Percentiles rank a stretch among this genome's conserved stretches.
phyloP scores from a whole-genome alignment of 1,139 yeast species.

The Groenewaldozyma auringiensis region DNA sequence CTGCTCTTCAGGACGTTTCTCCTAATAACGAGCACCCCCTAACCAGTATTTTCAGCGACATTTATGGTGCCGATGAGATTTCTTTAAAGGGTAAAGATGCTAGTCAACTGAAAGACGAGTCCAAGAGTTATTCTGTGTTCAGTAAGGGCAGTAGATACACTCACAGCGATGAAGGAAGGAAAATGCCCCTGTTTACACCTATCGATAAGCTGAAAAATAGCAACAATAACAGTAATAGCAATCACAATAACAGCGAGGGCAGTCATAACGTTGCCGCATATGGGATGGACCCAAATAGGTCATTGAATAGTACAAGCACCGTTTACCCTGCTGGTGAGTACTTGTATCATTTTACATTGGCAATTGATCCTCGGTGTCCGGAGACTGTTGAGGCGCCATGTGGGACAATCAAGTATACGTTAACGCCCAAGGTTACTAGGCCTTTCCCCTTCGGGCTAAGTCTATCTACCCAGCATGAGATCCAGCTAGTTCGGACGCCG shows the following conservation, averaged over 20 bases:
- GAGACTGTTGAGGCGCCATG: slow-evolving; percentile 55
- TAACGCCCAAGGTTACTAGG: slow-evolving; percentile 29
- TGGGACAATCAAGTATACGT: slow-evolving; percentile 27
- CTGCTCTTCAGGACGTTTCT: not conserved
- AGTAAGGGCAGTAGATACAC: not conserved
- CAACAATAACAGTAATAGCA: slow-evolving; percentile 12
- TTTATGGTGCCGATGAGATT: slow-evolving; percentile 29
- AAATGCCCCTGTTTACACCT: slow-evolving; percentile 14
- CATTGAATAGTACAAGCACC: slow-evolving; percentile 19
- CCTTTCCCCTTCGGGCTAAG: slow-evolving; percentile 29
- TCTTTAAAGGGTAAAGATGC: slow-evolving; percentile 13
- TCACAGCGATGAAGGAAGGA: slow-evolving; percentile 8
- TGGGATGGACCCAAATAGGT: not conserved
- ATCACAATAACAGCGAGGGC: not conserved
- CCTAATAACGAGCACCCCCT: slow-evolving; percentile 13
- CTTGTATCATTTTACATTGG: slow-evolving; percentile 64
- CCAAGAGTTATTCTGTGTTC: not conserved
- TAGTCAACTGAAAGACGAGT: not conserved
- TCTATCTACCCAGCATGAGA: slow-evolving; percentile 27
- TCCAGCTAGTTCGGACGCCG: slow-evolving; percentile 59
- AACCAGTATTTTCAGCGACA: slow-evolving; percentile 27
- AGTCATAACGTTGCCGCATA: not conserved
- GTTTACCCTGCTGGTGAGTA: slow-evolving; percentile 66
- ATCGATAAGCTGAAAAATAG: slow-evolving; percentile 12
- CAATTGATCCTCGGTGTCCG: slow-evolving; percentile 64